These are phyloP conservation scores for Lentinula raphanica DNA, from an alignment of 768 basidiomycete species.

Conservation along the genomic window DNA sequence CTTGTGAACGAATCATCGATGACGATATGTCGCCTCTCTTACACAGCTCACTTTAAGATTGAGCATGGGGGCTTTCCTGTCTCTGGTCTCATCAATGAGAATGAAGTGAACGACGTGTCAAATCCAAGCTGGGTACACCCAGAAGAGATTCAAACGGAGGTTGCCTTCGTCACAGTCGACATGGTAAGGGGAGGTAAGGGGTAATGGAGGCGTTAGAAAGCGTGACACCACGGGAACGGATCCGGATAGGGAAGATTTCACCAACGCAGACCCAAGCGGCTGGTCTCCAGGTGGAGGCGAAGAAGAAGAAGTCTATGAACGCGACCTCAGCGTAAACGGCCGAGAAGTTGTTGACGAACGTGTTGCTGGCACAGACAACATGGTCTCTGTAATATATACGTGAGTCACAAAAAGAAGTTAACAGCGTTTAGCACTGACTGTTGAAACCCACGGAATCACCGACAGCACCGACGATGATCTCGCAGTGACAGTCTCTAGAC, in stretches of 20 bases:
- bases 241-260: slow-evolving; percentile 79
- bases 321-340: slow-evolving; percentile 52
- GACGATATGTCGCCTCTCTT: too few relatives aligned
- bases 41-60: too few relatives aligned
- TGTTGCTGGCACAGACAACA: slow-evolving; percentile 29
- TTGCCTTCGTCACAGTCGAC: slow-evolving; percentile 37
- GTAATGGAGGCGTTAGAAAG: slow-evolving; percentile 53
- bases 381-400: neutral
- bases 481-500: too few relatives aligned
- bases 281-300: slow-evolving; percentile 46
- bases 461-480: slow-evolving; percentile 63
- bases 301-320: slow-evolving; percentile 38
- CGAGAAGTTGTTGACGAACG: slow-evolving; percentile 29
- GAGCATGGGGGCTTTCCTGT: too few relatives aligned
- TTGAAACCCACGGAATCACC: slow-evolving; percentile 41
- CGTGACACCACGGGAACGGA: slow-evolving; percentile 80
- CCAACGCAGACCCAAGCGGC: slow-evolving; percentile 44
- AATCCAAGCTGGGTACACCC: too few relatives aligned
- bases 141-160: slow-evolving; percentile 75
- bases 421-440: neutral
- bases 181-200: slow-evolving; percentile 13
- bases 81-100: too few relatives aligned
- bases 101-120: too few relatives aligned
- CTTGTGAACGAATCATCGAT: slow-evolving; percentile 3
- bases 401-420: neutral